Evolutionary conservation across 208 protist species (phyloP), one percentile per base, ranked within the genome.

Genomic region (Leishmania lainsoni): DNA sequence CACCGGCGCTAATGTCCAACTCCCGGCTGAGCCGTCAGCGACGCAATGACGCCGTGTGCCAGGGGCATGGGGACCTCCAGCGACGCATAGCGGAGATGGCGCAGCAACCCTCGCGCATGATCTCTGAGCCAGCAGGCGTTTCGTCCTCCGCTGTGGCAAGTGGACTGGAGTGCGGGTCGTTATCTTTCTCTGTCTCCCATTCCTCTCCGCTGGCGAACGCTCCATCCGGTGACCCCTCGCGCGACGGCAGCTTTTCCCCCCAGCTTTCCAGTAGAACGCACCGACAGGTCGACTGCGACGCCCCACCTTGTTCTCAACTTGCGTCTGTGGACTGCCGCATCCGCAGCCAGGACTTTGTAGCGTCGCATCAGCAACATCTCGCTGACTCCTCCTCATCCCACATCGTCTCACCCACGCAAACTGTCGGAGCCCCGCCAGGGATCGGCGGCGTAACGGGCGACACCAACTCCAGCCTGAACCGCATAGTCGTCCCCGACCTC

Each of bases 1-100:
- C 74, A 58, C 81, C 85, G 72, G 81, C 81, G 56, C 80, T 94
- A 39, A 63, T 82, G 16, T 39, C 83, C n/a, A 80, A 75, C 39
- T 93, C 89, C 16, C 91, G 91, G 35, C 85, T 95, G 12, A 71
- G 78, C 49, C 88, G 90, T n/a, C 88, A 93, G 83, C 89, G 89
- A 49, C 83, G 85, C 59, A 75, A 83, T 54, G 88, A 91, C 79
- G 56, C 52, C 26, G 71, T 61, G 59, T 88, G 82, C 81, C 88
- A 91, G 66, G 81, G 81, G 69, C 84, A 82, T 79, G 72, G 88
- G 29, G 85, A 91, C 51, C 56, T 54, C 61, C 84, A 89, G 83
- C 82, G 78, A 17, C 79, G 73, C 75, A 48, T 74, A 58, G 63
- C 72, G 51, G 81, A 66, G 51, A 32, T 79, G 70, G 12, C 72